Evolutionary conservation across 768 basidiomycete species (phyloP), one percentile per base, ranked within the genome.

Genomic region (Infundibulicybe gibba): DNA sequence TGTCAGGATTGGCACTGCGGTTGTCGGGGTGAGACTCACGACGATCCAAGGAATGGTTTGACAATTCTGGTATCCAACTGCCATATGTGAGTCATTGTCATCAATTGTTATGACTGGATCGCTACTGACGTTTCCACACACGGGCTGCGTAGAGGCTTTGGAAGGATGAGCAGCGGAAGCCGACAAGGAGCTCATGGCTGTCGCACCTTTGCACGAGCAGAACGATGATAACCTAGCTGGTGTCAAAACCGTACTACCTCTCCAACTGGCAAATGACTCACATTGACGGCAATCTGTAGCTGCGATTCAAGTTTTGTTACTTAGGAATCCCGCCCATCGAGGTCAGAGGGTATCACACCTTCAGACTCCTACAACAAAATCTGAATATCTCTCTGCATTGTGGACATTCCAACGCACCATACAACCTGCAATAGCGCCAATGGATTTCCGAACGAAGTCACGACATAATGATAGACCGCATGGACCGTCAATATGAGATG

Each of bases 121-220:
- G 16, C n/a, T 6, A 60, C 61, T 40, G 45, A 65, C 64, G 55
- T 49, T 54, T 63, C 61, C 61, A 65, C 14, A 64, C 54, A 11
- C 64, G 55, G 16, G 60, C 19, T 14, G 61, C 60, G 21, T 65
- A 65, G 32, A 64, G 47, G 32, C 57, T 58, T 20, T n/a, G 35
- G 3, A n/a, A 6, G 35, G n/a, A 10, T 38, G 10, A n/a, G 6
- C 6, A 19, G 17, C 10, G 17, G n/a, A n/a, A 38, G 35, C 10
- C 14, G 35, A 19, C 14, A 38, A 19, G 10, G 12, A 31, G 12
- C 8, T 14, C n/a, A n/a, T n/a, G n/a, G n/a, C n/a, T 19, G 44
- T 42, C 47, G 20, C 40, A 56, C 55, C 49, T 61, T 55, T 64
- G 62, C 33, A 65, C 63, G 13, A 50, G n/a, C 40, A 59, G 43